phyloP scores from a whole-genome alignment of 2,329 filamentous ascomycete genomes.

The Monilinia laxa region DNA sequence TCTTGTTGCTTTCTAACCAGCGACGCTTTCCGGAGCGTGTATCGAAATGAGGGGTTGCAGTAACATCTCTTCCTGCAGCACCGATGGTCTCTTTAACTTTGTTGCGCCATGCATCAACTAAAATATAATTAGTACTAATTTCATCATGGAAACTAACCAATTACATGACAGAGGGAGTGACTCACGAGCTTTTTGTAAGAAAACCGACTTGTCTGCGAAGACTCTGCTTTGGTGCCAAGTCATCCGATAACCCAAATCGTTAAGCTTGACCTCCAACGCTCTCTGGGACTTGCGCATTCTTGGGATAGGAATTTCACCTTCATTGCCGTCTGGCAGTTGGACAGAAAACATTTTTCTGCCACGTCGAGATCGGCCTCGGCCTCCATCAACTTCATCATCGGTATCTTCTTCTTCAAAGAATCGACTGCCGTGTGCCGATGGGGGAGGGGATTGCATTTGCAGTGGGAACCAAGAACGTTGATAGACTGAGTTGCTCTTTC shows the following conservation, averaged over 20 bases:
- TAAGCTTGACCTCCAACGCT: constrained; percentile 82
- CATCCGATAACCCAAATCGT: constrained; percentile 92
- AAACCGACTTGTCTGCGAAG: constrained; percentile 82
- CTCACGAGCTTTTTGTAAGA: constrained; percentile 88
- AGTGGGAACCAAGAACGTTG: constrained; percentile 89
- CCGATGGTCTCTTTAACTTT: constrained; percentile 85
- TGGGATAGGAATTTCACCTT: constrained; percentile 73
- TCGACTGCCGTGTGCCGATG: constrained; percentile 69
- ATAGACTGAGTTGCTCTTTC: constrained; percentile 84
- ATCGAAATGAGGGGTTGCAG: constrained; percentile 78
- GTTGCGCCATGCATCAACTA: constrained; percentile 91
- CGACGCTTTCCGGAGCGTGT: constrained; percentile 80
- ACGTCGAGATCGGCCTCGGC: constrained; percentile 36
- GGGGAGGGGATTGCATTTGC: constrained; percentile 86
- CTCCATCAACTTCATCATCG: constrained; percentile 50
- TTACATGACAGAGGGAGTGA: constrained; percentile 37
- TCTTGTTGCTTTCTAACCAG: constrained; percentile 60
- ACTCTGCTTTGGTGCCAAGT: constrained; percentile 94
- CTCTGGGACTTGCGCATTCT: constrained; percentile 68
- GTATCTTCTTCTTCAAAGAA: constrained; percentile 72
- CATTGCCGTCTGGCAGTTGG: constrained; percentile 66
- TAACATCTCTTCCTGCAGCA: constrained; percentile 71
- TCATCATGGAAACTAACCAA: background rate
- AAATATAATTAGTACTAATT: constrained; percentile 23
- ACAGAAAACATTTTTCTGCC: constrained; percentile 59